Base-by-base conservation (phyloP, 139 green algal genomes). In the Nannochloris sp. region DNA sequence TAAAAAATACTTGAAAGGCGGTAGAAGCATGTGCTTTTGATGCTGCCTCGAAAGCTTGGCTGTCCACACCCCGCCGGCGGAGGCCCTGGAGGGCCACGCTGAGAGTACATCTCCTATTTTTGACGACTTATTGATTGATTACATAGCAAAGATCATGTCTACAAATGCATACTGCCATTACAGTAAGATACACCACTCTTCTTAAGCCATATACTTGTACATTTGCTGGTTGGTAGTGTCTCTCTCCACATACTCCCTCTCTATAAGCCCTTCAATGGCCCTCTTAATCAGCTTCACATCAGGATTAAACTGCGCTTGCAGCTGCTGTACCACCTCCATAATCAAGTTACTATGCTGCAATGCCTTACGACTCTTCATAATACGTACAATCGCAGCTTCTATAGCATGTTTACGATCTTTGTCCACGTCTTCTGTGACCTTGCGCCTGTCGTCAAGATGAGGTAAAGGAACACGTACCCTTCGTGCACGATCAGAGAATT, bases 211-310 rank as follows among this genome's bases (percentile, higher is more conserved):
- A 47, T 72, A 77, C 45, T 74, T 74, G 38, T 78, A 78, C 37
- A 70, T 32, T 30, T 69, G 51, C 14, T 57, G 37, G 48, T 78
- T 61, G 29, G 37, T 60, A 0, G 38, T 25, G 70, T 93, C 87
- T 27, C 90, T 81, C 79, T 92, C 95, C 51, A 99, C 67, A 87
- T 96, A 99, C 55, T 99, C 95, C 9, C 90, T 76, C 51, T 76
- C 51, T 56, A 99, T 98, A 24, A 98, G 81, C 64, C 93, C 83
- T 80, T 98, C 94, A 45, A 99, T 96, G 13, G 84, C 68, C 73
- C 95, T 92, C 87, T 99, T 99, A 80, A 99, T 96, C 4, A 93
- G 75, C 76, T 93, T 93, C 55, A 98, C 84, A 68, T 99, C 95
- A 8, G 95, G 92, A 66, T 91, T 87, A 86, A 98, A 98, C 90